Base-by-base conservation (phyloP, 2,329 filamentous ascomycete species). In the Parafenestella ontariensis region DNA sequence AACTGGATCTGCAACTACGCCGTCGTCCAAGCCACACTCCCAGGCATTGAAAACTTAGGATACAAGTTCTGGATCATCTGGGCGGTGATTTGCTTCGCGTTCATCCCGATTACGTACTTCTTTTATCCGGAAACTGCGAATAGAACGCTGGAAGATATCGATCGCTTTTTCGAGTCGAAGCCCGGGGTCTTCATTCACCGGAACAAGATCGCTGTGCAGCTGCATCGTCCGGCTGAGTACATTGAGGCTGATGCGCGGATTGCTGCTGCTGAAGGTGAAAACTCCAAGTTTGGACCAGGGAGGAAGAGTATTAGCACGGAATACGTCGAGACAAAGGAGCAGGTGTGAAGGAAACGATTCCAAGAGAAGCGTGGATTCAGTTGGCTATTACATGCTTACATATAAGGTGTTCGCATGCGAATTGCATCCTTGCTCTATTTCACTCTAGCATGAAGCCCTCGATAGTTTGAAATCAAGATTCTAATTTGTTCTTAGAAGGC, bases 41-140 rank as follows among this genome's bases (percentile, higher is more conserved):
- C 70, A 2, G 71, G 69, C 4, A 70, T 74, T 17, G 68, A 77
- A 20, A 80, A 78, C 20, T 71, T 85, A 0, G 74, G 79, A 5
- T 85, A 81, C 77, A 79, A 78, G 49, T 85, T 81, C 48, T 85
- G 80, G 72, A 77, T 85, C 29, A 77, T 85, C 58, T 87, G 83
- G 70, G 80, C 82, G 1, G 76, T 78, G n/a, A 78, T 83, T 63
- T 84, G 83, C 71, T 81, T 79, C 33, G 72, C 75, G 17, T 83
- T 85, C 49, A 70, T 85, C 39, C 82, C 82, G 1, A 76, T 82
- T 34, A 78, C 82, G 5, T 83, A 79, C 62, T 74, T 81, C 53
- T 75, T 84, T 40, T 83, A 83, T 50, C 83, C 83, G 0, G 83
- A 85, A 66, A 85, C 84, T 0, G 68, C 70, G 5, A 71, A 78